phyloP scores from a whole-genome alignment of 345 rosid species.

The Arabidopsis arenosa region DNA sequence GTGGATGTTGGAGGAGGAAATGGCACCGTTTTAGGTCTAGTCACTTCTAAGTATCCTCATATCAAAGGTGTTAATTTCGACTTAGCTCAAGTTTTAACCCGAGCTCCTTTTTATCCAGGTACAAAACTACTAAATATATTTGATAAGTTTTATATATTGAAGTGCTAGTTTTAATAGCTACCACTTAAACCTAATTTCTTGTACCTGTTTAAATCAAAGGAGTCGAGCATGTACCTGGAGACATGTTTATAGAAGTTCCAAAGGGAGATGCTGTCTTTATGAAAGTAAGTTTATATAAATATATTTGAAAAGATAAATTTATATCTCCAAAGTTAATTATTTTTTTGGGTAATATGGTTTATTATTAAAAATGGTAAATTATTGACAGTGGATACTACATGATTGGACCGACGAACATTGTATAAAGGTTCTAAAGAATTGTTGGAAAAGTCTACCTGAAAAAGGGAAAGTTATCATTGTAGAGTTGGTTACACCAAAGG shows the following conservation, averaged over 20 bases:
- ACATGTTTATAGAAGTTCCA: conserved; percentile 75
- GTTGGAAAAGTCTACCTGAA: conserved; percentile 48
- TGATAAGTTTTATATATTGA: too few species aligned
- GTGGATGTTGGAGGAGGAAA: conserved; percentile 76
- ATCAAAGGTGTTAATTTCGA: conserved; percentile 60
- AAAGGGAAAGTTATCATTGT: conserved; percentile 52
- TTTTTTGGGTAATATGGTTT: neutral
- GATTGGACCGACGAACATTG: conserved; percentile 54
- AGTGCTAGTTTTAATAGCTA: too few species aligned
- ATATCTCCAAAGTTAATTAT: neutral
- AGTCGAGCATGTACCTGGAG: conserved; percentile 77
- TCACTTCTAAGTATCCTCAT: conserved; percentile 57
- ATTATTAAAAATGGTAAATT: neutral
- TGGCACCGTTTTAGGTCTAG: conserved; percentile 51
- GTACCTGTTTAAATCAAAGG: conserved; percentile 43
- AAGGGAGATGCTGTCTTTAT: conserved; percentile 75
- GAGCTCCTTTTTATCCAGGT: conserved; percentile 45
- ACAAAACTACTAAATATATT: neutral
- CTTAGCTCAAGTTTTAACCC: conserved; percentile 32
- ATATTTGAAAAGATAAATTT: neutral
- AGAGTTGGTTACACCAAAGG: conserved; percentile 45
- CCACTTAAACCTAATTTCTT: too few species aligned
- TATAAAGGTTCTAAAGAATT: conserved; percentile 51
- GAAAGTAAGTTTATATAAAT: conserved; percentile 55
- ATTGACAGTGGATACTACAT: conserved; percentile 51